These are phyloP conservation scores for Elsinoe necatrix DNA, from an alignment of 2,329 filamentous ascomycete genomes.

Conservation along the genomic window DNA sequence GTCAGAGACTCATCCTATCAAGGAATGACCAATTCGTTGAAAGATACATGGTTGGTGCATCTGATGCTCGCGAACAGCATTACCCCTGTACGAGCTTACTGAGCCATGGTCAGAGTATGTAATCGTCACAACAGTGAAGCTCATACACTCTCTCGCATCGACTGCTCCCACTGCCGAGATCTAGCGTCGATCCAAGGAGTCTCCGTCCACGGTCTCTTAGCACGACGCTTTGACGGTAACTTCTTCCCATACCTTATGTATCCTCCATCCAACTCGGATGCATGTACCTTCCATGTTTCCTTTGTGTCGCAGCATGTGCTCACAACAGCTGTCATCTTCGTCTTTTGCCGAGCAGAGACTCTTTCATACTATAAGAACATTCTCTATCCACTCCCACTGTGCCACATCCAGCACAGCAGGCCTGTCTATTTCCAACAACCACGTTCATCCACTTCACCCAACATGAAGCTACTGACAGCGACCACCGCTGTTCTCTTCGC, in stretches of 20 bases:
- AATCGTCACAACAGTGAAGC: not conserved
- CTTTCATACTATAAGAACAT: not conserved
- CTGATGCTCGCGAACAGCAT: not conserved
- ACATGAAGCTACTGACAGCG: not conserved
- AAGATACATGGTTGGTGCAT: not conserved
- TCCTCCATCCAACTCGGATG: not conserved
- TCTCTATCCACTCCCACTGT: not conserved
- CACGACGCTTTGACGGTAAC: not conserved
- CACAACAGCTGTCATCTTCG: not conserved
- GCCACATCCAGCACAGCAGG: not conserved
- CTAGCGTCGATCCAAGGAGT: not conserved
- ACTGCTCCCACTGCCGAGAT: not conserved
- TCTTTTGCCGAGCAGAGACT: not conserved
- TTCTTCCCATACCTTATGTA: not conserved
- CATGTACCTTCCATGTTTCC: not conserved
- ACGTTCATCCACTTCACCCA: not conserved
- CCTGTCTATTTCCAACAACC: not conserved
- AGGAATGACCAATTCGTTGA: no score
- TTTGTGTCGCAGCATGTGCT: not conserved
- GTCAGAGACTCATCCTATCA: no score
- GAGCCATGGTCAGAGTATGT: not conserved
- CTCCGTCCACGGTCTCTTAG: not conserved
- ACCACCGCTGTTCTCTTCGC: constrained; percentile 2
- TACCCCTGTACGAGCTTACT: not conserved
- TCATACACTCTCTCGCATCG: not conserved